phyloP scores from a whole-genome alignment of 2,329 filamentous ascomycete genomes.

The Boeremia lycopersici region DNA sequence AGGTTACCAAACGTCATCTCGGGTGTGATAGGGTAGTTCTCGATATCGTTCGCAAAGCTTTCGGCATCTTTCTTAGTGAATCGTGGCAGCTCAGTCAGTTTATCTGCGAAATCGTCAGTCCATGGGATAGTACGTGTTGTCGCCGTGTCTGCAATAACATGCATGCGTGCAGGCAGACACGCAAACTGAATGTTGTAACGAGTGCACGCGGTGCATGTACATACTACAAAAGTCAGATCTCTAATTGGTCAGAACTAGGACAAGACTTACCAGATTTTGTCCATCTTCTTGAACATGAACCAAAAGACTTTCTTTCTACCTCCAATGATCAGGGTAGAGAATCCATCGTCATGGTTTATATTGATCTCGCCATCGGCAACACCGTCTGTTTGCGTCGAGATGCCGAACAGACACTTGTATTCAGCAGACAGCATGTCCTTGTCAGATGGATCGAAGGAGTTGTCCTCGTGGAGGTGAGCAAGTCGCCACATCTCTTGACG shows the following conservation, averaged over 20 bases:
- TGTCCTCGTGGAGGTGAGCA: conserved; percentile 5
- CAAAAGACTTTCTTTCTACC: conserved; percentile 34
- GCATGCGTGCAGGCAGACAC: no score
- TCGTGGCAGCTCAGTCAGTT: conserved; percentile 31
- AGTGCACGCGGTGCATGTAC: neutral
- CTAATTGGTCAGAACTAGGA: neutral
- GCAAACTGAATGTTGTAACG: no score
- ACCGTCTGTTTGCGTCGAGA: conserved; percentile 6
- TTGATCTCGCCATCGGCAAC: conserved; percentile 11
- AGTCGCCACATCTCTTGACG: conserved; percentile 24
- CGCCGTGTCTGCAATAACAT: neutral
- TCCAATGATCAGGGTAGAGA: conserved; percentile 15
- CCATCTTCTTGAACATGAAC: conserved; percentile 32
- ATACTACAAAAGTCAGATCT: conserved; percentile 3
- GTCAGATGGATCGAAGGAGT: conserved; percentile 8
- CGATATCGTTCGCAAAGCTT: conserved; percentile 29
- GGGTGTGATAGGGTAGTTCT: conserved; percentile 30
- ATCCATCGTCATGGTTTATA: conserved; percentile 9
- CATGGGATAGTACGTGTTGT: neutral
- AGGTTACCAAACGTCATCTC: conserved; percentile 43
- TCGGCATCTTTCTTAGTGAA: conserved; percentile 45
- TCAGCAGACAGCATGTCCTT: conserved; percentile 15
- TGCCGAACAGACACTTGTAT: conserved; percentile 22
- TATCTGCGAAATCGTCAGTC: conserved; percentile 21
- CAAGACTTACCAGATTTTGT: conserved; percentile 21